Conservation (phyloP, 371 early-diverging fungal genomes). For the Entomophthora muscae region DNA sequence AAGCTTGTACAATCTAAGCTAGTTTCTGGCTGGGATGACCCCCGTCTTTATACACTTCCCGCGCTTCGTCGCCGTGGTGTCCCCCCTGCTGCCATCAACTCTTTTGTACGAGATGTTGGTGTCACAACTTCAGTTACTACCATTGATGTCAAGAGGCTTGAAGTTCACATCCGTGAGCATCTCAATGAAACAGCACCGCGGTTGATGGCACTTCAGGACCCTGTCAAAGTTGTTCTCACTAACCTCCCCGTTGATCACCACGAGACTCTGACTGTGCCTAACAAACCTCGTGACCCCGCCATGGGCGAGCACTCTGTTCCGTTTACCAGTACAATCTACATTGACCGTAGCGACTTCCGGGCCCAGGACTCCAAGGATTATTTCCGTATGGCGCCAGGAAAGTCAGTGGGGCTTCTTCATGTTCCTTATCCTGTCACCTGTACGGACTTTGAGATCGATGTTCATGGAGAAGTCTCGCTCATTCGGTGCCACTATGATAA, state of each 20-base stretch:
- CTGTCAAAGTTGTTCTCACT: conserved; percentile 70
- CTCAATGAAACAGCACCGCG: conserved; percentile 85
- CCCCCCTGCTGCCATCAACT: conserved; percentile 96
- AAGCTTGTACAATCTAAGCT: conserved; percentile 67
- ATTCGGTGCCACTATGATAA: conserved; percentile 64
- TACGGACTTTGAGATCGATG: conserved; percentile 51
- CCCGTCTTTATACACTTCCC: conserved; percentile 91
- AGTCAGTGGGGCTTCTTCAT: conserved; percentile 85
- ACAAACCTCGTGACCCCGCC: conserved; percentile 68
- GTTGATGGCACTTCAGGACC: conserved; percentile 78
- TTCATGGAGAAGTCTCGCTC: conserved; percentile 49
- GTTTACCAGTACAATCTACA: conserved; percentile 77
- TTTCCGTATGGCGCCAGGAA: conserved; percentile 81
- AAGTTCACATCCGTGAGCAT: conserved; percentile 88
- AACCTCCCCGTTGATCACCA: conserved; percentile 65
- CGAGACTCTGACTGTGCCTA: conserved; percentile 58
- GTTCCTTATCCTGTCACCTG: conserved; percentile 73
- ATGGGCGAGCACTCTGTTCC: conserved; percentile 75
- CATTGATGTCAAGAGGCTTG: conserved; percentile 85
- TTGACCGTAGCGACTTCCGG: conserved; percentile 90
- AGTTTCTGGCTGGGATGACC: conserved; percentile 96
- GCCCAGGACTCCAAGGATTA: conserved; percentile 82
- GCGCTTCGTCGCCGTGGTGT: conserved; percentile 97
- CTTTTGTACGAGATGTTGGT: conserved; percentile 87
- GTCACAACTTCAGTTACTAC: conserved; percentile 80